Evolutionary conservation across 2,329 filamentous ascomycete genomes (phyloP).

Genomic region (Hirsutella minnesotensis): DNA sequence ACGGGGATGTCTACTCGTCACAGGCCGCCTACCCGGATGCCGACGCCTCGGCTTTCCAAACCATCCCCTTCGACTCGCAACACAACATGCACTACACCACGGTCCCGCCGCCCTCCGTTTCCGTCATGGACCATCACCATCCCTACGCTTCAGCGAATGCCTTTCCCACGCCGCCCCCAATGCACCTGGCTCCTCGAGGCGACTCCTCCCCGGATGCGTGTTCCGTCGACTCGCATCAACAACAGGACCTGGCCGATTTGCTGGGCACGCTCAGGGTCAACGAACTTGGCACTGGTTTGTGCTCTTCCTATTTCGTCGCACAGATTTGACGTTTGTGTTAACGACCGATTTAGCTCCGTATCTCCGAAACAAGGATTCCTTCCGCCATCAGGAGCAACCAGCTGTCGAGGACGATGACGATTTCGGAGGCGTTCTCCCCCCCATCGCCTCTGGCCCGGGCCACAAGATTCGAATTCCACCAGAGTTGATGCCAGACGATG

Average conservation of each 20-base stretch:
- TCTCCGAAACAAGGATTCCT: slow-evolving; percentile 52
- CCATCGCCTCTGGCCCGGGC: slow-evolving; percentile 55
- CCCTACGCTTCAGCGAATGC: slow-evolving; percentile 35
- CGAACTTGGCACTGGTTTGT: slow-evolving; percentile 70
- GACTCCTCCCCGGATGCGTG: slow-evolving; percentile 36
- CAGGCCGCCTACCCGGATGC: slow-evolving; percentile 37
- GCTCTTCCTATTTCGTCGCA: neutral
- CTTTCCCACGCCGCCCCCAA: slow-evolving; percentile 39
- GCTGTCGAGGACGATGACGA: slow-evolving; percentile 63
- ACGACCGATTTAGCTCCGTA: slow-evolving; percentile 55
- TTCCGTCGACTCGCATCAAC: slow-evolving; percentile 51
- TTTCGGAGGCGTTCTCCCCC: slow-evolving; percentile 57
- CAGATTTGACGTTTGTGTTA: neutral
- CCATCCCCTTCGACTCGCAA: slow-evolving; percentile 36
- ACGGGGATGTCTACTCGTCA: slow-evolving; percentile 33
- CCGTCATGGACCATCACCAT: slow-evolving; percentile 31
- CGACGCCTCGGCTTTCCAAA: slow-evolving; percentile 30
- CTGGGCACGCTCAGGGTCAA: slow-evolving; percentile 81
- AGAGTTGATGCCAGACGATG: slow-evolving; percentile 84
- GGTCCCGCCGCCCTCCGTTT: slow-evolving; percentile 26
- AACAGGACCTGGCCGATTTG: slow-evolving; percentile 65
- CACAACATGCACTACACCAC: slow-evolving; percentile 41
- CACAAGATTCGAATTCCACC: slow-evolving; percentile 78
- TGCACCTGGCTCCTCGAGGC: slow-evolving; percentile 17
- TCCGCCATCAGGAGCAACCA: slow-evolving; percentile 44